Percentiles rank a stretch among this genome's conserved stretches.
phyloP scores from a whole-genome alignment of 805 yeast genomes.

The Kurtzmaniella cleridarum region DNA sequence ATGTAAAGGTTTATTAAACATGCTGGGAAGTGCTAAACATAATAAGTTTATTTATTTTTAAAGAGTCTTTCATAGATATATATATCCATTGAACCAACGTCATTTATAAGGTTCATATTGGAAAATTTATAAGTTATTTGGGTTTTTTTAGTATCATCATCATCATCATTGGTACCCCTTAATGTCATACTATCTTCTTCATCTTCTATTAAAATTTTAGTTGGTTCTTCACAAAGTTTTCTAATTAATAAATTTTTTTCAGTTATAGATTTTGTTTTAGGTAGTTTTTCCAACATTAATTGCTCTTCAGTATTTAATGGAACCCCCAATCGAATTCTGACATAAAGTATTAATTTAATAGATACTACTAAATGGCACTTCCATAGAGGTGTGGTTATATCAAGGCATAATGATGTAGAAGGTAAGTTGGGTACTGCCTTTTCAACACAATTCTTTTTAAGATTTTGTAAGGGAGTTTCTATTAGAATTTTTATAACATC shows the following conservation, averaged over 20 bases:
- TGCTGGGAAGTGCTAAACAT: too few species aligned
- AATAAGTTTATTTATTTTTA: background rate
- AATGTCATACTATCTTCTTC: constrained; percentile 7
- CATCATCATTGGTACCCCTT: constrained; percentile 14
- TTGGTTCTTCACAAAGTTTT: constrained; percentile 4
- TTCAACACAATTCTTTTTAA: constrained; percentile 9
- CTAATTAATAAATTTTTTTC: constrained; percentile 7
- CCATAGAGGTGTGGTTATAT: constrained; percentile 13
- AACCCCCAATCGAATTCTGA: constrained; percentile 12
- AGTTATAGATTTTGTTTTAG: background rate
- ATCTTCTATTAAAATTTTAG: constrained; percentile 8
- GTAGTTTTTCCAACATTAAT: background rate
- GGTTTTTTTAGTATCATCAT: constrained; percentile 9
- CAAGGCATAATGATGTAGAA: constrained; percentile 6
- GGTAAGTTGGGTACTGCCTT: constrained; percentile 3
- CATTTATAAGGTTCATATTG: constrained; percentile 8
- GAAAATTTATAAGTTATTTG: background rate
- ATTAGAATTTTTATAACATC: constrained; percentile 5
- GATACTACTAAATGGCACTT: constrained; percentile 17
- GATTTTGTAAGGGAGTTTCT: constrained; percentile 2
- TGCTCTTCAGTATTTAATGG: constrained; percentile 10
- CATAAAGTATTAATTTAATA: constrained; percentile 12
- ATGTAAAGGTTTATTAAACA: background rate
- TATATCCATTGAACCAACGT: constrained; percentile 10
- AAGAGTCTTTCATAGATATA: constrained; percentile 18